Base-by-base conservation (phyloP, 768 basidiomycete genomes). In the Agaricus blazei region DNA sequence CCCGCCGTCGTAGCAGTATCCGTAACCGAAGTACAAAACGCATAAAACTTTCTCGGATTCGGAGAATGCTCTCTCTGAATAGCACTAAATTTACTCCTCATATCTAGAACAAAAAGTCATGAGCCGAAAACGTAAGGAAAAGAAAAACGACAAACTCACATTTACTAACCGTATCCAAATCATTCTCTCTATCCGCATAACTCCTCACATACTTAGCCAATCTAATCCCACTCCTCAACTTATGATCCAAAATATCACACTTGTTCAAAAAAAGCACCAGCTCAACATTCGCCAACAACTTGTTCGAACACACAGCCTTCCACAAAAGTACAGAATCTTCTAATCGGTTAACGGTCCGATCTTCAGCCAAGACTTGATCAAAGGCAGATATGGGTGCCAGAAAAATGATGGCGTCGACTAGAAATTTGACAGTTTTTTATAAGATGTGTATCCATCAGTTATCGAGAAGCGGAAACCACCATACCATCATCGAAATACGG, bases 241-340 rank as follows among this genome's bases (percentile, higher is more conserved):
- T 93, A 53, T 73, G 64, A 44, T 87, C 84, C 40, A 93, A 72
- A 53, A 92, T 87, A 67, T 93, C 90, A 62, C 90, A 91, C 64
- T 93, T 93, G 75, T 93, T 93, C 51, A 93, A 77, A 75, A 93
- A 93, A 27, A 93, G 75, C 50, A 93, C 84, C 34, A 93, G 74
- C 62, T 91, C 88, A 48, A 92, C 91, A 53, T 80, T 82, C 5
- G 84, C 85, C 0, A 93, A 77, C 8, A 93, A 79, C 69, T 84
- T 90, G 72, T 90, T 91, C 11, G 84, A 83, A 69, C 91, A 93
- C 14, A 93, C 80, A 3, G 86, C 81, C 68, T 90, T 91, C 90
- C 90, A 93, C 0, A 93, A 76, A n/a, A 91, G 73, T n/a, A 93
- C 88, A 2, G 87, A 88, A 65, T 93, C 91, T 70, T 90, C 88